Percentiles rank a stretch among this genome's conserved stretches.
These are phyloP conservation scores for Canavalia gladiata DNA, from an alignment of 306 rosid genomes.

Conservation along the genomic window DNA sequence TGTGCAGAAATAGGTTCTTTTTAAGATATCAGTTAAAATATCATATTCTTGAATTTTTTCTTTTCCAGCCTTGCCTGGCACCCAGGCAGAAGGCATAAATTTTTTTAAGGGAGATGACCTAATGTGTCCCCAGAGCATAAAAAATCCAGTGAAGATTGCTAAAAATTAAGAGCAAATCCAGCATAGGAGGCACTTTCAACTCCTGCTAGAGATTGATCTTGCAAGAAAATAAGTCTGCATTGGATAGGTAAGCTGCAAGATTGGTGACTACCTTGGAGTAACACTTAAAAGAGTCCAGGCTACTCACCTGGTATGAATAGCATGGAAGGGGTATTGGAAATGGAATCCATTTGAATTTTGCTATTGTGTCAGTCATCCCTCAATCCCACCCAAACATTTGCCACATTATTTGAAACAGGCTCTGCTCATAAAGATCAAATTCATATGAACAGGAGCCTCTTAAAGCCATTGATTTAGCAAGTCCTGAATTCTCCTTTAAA, in stretches of 20 bases:
- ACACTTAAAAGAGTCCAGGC: slow-evolving; percentile 25
- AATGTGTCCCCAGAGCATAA: background rate
- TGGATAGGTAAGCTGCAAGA: slow-evolving; percentile 1
- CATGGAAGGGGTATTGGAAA: slow-evolving; percentile 9
- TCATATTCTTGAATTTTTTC: background rate
- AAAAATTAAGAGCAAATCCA: background rate
- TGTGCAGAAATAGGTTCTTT: slow-evolving; percentile 28
- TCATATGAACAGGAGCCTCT: slow-evolving; percentile 19
- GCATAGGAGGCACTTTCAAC: slow-evolving; percentile 17
- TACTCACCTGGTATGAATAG: slow-evolving; percentile 13
- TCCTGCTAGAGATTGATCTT: slow-evolving; percentile 5
- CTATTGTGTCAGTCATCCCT: slow-evolving; percentile 1
- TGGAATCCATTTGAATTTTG: slow-evolving; percentile 10
- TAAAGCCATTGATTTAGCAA: slow-evolving; percentile 17
- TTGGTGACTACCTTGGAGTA: slow-evolving; percentile 8
- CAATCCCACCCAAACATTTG: background rate
- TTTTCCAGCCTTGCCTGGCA: slow-evolving; percentile 40
- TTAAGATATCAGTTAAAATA: slow-evolving; percentile 43
- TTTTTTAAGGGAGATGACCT: background rate
- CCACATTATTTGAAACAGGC: slow-evolving; percentile 35
- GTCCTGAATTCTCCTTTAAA: slow-evolving; percentile 16
- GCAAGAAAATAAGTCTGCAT: slow-evolving; percentile 4
- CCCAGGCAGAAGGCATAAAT: slow-evolving; percentile 28
- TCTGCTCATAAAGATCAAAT: slow-evolving; percentile 34
- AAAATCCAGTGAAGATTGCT: slow-evolving; percentile 12